Conservation (phyloP, 2,329 filamentous ascomycete species). For the Aspergillus sp. region DNA sequence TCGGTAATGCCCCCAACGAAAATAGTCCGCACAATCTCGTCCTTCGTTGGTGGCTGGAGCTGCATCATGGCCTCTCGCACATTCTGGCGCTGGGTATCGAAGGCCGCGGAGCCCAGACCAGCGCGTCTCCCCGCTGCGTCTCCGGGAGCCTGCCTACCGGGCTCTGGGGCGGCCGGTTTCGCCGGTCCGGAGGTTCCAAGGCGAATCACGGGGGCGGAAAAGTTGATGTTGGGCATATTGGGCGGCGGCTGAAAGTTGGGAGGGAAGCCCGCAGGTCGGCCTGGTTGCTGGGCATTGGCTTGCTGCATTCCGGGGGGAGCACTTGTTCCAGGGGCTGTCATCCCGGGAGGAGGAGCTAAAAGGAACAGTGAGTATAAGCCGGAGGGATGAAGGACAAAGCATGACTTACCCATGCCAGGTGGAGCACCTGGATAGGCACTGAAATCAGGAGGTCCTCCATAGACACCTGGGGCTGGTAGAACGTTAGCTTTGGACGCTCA, state of each 20-base stretch:
- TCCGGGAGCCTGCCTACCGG: constrained; percentile 36
- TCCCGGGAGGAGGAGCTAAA: constrained; percentile 66
- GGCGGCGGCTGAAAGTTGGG: constrained; percentile 77
- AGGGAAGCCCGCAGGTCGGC: constrained; percentile 70
- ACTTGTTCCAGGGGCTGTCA: constrained; percentile 68
- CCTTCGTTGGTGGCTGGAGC: constrained; percentile 70
- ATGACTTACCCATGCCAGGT: constrained; percentile 66
- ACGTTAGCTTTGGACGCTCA: neutral
- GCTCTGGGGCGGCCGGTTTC: constrained; percentile 46
- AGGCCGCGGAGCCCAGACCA: constrained; percentile 52
- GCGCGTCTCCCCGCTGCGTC: constrained; percentile 40
- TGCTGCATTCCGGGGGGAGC: constrained; percentile 70
- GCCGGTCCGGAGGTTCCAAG: constrained; percentile 64
- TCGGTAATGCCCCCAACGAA: constrained; percentile 82
- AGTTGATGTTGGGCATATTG: constrained; percentile 96
- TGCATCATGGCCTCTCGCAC: constrained; percentile 61
- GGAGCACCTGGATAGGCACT: constrained; percentile 63
- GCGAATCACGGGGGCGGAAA: constrained; percentile 91
- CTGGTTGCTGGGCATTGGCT: constrained; percentile 62
- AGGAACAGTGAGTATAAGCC: constrained; percentile 10
- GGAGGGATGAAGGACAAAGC: constrained; percentile 1
- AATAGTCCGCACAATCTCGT: constrained; percentile 85
- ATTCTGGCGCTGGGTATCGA: constrained; percentile 58
- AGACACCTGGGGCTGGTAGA: constrained; percentile 41
- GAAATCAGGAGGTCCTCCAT: constrained; percentile 67